Percentiles rank a stretch among this genome's conserved stretches.
Evolutionary conservation across 768 basidiomycete genomes (phyloP).

Genomic region (Kwoniella newhampshirensis): DNA sequence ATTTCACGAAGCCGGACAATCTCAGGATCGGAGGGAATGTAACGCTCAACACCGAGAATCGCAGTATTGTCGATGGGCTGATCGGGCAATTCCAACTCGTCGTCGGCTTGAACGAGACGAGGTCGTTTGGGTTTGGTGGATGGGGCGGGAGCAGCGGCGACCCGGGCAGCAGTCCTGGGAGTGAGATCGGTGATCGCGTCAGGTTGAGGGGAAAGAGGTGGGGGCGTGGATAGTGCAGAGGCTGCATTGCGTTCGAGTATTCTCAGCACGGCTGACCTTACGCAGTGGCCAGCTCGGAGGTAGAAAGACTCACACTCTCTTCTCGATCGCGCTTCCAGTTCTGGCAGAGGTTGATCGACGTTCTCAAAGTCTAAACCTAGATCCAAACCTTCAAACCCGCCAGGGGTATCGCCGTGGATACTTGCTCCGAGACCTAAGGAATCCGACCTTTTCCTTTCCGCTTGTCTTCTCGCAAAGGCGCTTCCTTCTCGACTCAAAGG

Average conservation of each 20-base stretch:
- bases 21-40: slow-evolving; percentile 77
- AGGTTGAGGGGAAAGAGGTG: slow-evolving; percentile 56
- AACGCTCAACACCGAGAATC: slow-evolving; percentile 73
- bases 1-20: slow-evolving; percentile 85
- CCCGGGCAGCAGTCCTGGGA: slow-evolving; percentile 58
- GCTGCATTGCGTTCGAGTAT: slow-evolving; percentile 57
- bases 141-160: slow-evolving; percentile 47
- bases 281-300: not conserved
- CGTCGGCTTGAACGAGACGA: slow-evolving; percentile 62
- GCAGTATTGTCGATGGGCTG: slow-evolving; percentile 59
- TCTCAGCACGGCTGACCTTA: not conserved
- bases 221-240: slow-evolving; percentile 74
- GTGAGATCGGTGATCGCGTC: slow-evolving; percentile 45
- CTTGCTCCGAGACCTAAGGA: slow-evolving; percentile 12
- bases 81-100: slow-evolving; percentile 74
- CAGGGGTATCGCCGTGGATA: slow-evolving; percentile 6
- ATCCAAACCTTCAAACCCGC: slow-evolving; percentile 22
- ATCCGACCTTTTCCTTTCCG: slow-evolving; percentile 4
- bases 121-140: slow-evolving; percentile 67
- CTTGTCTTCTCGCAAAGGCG: slow-evolving; percentile 4
- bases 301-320: slow-evolving; percentile 57
- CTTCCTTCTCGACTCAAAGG: slow-evolving; percentile 26
- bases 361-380: slow-evolving; percentile 28
- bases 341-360: slow-evolving; percentile 66
- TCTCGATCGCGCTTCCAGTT: slow-evolving; percentile 63